Conservation (phyloP, 352 stramenopile genomes). For the Pythium oligandrum region DNA sequence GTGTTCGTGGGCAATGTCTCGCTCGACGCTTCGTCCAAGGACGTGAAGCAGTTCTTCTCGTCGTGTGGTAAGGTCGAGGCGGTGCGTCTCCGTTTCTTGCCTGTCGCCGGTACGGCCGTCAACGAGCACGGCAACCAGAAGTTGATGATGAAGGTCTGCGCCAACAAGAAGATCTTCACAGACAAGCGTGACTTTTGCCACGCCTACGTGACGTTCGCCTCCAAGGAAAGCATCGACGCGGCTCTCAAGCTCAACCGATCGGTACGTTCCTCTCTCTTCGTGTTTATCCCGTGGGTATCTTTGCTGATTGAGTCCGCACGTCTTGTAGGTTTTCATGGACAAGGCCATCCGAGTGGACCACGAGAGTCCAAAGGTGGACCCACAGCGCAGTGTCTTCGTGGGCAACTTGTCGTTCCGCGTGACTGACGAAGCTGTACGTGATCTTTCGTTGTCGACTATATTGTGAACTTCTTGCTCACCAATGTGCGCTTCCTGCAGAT, state of each 20-base stretch:
- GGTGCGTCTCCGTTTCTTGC: slow-evolving; percentile 82
- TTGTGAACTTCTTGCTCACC: slow-evolving; percentile 1
- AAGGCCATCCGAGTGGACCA: slow-evolving; percentile 70
- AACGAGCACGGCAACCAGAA: slow-evolving; percentile 88
- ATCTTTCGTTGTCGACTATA: neutral
- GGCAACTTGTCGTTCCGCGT: slow-evolving; percentile 88
- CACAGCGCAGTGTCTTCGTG: slow-evolving; percentile 85
- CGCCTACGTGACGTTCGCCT: slow-evolving; percentile 87
- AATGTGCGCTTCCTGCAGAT: slow-evolving; percentile 18
- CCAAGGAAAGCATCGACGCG: slow-evolving; percentile 45
- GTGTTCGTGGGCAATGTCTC: slow-evolving; percentile 93
- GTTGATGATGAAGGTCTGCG: slow-evolving; percentile 89
- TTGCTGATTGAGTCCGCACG: neutral
- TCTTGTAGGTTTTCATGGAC: slow-evolving; percentile 39
- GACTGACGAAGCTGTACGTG: slow-evolving; percentile 51
- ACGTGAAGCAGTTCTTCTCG: slow-evolving; percentile 80
- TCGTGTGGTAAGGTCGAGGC: slow-evolving; percentile 82
- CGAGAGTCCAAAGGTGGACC: slow-evolving; percentile 61
- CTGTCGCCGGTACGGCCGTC: slow-evolving; percentile 80
- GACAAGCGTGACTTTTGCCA: slow-evolving; percentile 89
- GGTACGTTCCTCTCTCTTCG: slow-evolving; percentile 17
- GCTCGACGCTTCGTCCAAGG: slow-evolving; percentile 72
- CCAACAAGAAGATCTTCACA: slow-evolving; percentile 84
- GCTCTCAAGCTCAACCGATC: slow-evolving; percentile 72
- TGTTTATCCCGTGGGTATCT: neutral